These are phyloP conservation scores for Lecanicillium sp. DNA, from an alignment of 2,329 filamentous ascomycete genomes.

Conservation along the genomic window DNA sequence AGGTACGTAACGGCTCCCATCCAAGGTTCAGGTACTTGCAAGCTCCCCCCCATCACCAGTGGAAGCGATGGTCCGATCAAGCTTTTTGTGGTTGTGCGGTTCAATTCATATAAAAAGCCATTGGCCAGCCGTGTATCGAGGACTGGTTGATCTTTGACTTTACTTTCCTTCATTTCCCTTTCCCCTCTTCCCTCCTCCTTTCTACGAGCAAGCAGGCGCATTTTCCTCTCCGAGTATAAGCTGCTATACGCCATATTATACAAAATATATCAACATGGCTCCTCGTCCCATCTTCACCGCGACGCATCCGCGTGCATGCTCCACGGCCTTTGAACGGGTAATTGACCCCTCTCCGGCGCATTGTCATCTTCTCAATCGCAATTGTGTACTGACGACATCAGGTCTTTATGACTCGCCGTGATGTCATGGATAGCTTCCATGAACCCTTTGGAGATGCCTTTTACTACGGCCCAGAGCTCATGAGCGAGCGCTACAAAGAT, in stretches of 20 bases:
- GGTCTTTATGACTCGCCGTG: conserved; percentile 93
- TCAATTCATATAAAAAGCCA: neutral
- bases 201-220: neutral
- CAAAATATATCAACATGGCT: conserved; percentile 52
- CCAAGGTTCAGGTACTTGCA: too few species aligned
- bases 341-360: conserved; percentile 18
- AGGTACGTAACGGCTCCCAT: neutral
- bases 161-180: neutral
- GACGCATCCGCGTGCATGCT: conserved; percentile 91
- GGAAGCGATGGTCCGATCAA: neutral
- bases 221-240: neutral
- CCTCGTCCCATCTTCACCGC: conserved; percentile 72
- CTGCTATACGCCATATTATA: too few species aligned
- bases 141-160: too few species aligned
- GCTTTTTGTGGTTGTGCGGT: neutral
- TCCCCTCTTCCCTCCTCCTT: neutral
- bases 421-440: conserved; percentile 75
- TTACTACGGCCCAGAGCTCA: conserved; percentile 87
- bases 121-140: neutral
- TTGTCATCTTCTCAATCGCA: neutral
- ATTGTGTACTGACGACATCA: conserved; percentile 24
- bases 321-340: conserved; percentile 94
- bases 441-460: conserved; percentile 97
- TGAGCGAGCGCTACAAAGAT: conserved; percentile 69
- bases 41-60: too few species aligned